These are phyloP conservation scores for Nannochloropsis salina DNA, from an alignment of 108 stramenopile species.

Conservation along the genomic window DNA sequence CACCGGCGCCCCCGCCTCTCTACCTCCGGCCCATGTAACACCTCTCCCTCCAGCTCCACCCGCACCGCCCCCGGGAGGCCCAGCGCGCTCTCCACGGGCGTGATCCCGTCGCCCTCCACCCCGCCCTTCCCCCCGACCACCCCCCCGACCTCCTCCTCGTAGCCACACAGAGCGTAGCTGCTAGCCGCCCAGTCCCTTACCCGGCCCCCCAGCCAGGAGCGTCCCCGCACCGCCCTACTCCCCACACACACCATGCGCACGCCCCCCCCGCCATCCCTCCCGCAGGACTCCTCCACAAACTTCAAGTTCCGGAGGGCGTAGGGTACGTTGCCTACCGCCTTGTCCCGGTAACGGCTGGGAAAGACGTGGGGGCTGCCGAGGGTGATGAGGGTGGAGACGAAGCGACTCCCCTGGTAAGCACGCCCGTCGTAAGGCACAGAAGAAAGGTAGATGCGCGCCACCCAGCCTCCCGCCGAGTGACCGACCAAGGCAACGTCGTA, in stretches of 20 bases:
- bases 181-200: slow-evolving; percentile 3
- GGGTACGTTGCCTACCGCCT: not conserved
- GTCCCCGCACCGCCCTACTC: not conserved
- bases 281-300: slow-evolving; percentile 39
- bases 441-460: slow-evolving; percentile 37
- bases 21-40: not conserved
- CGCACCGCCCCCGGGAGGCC: not conserved
- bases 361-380: slow-evolving; percentile 41
- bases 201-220: not conserved
- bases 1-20: not conserved
- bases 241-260: slow-evolving; percentile 12
- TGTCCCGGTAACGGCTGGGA: not conserved
- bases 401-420: slow-evolving; percentile 22
- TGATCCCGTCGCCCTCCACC: slow-evolving; percentile 10
- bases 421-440: slow-evolving; percentile 36
- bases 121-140: not conserved
- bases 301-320: not conserved
- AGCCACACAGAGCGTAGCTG: not conserved
- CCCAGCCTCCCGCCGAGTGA: slow-evolving; percentile 43
- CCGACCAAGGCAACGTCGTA: slow-evolving; percentile 35
- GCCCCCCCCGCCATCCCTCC: not conserved
- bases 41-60: slow-evolving; percentile 2
- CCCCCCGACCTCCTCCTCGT: not conserved
- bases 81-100: not conserved
- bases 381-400: slow-evolving; percentile 25